Base-by-base conservation (phyloP, 805 yeast genomes). In the Yamadazyma takamatsuzukensis region DNA sequence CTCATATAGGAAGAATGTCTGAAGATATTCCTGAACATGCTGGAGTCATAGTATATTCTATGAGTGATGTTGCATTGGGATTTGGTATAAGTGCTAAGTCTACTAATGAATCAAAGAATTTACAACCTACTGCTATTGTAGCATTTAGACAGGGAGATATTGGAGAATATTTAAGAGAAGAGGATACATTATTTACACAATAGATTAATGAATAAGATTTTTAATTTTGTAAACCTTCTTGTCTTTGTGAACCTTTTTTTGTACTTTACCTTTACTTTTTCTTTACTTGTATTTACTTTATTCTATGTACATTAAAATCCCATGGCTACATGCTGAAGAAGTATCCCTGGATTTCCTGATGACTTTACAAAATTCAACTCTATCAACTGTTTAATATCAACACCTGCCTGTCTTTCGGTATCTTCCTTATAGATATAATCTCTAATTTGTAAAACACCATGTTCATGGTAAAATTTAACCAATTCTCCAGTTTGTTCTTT, bases 21-120 rank as follows among this genome's bases (percentile, higher is more conserved):
- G 98, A 93, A 47, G 97, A 93, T 54, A 85, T 93, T 35, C 97
- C 97, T 18, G 97, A 90, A 60, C 98, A 93, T 54, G 93, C 96
- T 2, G 98, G 98, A 53, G 89, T 93, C 15, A 73, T 93, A 45
- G 82, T 93, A 11, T 87, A 75, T 49, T 82, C 95, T 7, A 93
- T 93, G 97, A 70, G 72, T 38, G 98, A 93, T 58, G 76, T 80
- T 18, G 96, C 98, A 14, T 69, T 90, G 34, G 98, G 98, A 0
- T 93, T 93, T 51, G 98, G 98, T 39, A 94, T 93, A 9, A 76
- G 89, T 50, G 89, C 97, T 21, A 89, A 86, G 61, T 80, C 95
- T 19, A 88, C 97, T 7, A 72, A 78, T 21, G 98, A 90, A 56
- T 78, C 93, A 15, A 79, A 93, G 59, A 76, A 78, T 53, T 68